phyloP scores from a whole-genome alignment of 768 basidiomycete genomes.

The Jaapia argillacea region DNA sequence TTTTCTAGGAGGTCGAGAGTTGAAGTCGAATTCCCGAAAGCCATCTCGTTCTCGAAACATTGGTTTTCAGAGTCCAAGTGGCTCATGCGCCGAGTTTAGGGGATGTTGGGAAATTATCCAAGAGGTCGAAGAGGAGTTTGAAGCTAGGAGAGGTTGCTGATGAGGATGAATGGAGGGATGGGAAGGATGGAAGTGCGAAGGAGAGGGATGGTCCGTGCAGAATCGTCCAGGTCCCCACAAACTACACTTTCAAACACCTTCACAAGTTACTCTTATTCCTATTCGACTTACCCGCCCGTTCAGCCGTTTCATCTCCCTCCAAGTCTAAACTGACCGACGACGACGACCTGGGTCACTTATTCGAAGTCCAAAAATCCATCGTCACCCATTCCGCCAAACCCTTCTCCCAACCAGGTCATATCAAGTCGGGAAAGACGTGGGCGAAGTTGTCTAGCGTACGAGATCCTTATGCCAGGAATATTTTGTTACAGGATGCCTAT shows the following conservation, averaged over 20 bases:
- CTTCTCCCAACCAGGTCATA: slow-evolving; percentile 37
- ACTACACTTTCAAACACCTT: slow-evolving; percentile 60
- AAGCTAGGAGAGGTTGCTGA: slow-evolving; percentile 25
- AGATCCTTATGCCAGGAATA: slow-evolving; percentile 33
- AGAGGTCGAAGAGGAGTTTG: slow-evolving; percentile 62
- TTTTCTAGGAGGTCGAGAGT: too few species aligned
- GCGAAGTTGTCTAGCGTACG: slow-evolving; percentile 41
- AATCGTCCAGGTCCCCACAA: slow-evolving; percentile 62
- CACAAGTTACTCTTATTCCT: slow-evolving; percentile 52
- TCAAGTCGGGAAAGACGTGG: slow-evolving; percentile 37
- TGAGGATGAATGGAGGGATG: background rate
- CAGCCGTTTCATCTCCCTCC: too few species aligned
- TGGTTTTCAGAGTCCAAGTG: background rate
- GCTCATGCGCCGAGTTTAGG: background rate
- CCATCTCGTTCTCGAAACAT: background rate
- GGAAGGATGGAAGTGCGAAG: background rate
- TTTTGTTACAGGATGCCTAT: slow-evolving; percentile 17
- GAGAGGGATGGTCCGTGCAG: slow-evolving; percentile 47
- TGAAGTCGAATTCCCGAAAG: too few species aligned
- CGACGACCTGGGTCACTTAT: slow-evolving; percentile 39
- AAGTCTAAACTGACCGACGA: slow-evolving; percentile 1
- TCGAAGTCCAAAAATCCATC: slow-evolving; percentile 46
- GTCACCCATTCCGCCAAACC: slow-evolving; percentile 26
- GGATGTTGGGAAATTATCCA: slow-evolving; percentile 45
- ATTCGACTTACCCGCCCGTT: too few species aligned